Percentiles rank a stretch among this genome's conserved stretches.
These are phyloP conservation scores for Paramecium biaurelia DNA, from an alignment of 73 alveolate genomes.

Conservation along the genomic window DNA sequence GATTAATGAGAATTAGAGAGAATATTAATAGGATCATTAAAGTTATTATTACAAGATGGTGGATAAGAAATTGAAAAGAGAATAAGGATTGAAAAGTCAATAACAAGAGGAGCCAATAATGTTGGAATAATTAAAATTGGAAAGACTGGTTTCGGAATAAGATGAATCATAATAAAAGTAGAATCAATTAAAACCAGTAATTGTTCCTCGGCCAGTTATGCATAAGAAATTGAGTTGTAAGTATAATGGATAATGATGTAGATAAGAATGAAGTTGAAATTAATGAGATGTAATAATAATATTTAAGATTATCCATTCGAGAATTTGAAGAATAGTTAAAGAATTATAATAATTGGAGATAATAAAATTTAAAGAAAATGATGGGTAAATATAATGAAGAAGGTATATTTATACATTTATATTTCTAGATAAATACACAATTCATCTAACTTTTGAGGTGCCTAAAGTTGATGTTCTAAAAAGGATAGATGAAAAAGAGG, in stretches of 20 bases:
- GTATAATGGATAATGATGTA: not conserved
- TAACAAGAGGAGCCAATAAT: not conserved
- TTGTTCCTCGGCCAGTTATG: not conserved
- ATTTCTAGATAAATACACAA: not conserved
- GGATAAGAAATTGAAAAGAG: not conserved
- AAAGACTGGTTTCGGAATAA: not conserved
- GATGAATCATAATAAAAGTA: not conserved
- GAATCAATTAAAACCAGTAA: not conserved
- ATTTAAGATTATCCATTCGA: not conserved
- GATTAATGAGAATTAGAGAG: not conserved
- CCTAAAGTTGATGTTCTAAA: not conserved
- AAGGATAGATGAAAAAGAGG: slow-evolving; percentile 3
- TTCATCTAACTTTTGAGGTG: not conserved
- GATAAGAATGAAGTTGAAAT: not conserved
- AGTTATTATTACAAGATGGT: not conserved
- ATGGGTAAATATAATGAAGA: not conserved
- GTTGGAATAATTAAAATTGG: not conserved
- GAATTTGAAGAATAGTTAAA: not conserved
- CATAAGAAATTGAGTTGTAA: not conserved
- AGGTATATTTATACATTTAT: not conserved
- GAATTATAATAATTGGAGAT: slow-evolving; percentile 33
- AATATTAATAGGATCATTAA: not conserved
- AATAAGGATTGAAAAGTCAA: not conserved
- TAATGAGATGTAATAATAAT: not conserved
- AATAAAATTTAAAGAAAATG: not conserved